A percentile compares a stretch with the other conserved stretches of the same genome.
These are phyloP conservation scores for Aspergillus ellipticus DNA, from an alignment of 495 filamentous ascomycete species.

Conservation along the genomic window DNA sequence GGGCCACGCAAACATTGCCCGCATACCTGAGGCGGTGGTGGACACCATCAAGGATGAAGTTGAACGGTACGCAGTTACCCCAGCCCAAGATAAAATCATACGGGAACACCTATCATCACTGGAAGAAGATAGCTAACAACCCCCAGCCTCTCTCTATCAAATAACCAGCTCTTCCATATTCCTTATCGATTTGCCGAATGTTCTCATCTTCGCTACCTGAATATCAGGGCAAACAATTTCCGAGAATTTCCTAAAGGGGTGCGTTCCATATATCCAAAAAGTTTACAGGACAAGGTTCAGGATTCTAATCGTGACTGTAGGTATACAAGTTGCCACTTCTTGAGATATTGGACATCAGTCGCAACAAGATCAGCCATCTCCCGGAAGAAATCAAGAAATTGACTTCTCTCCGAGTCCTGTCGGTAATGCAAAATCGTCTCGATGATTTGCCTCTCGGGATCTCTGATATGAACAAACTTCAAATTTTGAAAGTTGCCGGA, in stretches of 20 bases:
- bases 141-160: constrained; percentile 76
- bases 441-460: constrained; percentile 76
- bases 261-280: constrained; percentile 30
- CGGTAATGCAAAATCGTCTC: constrained; percentile 80
- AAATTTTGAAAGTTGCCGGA: constrained; percentile 80
- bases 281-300: constrained; percentile 22
- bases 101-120: background rate
- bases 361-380: constrained; percentile 73
- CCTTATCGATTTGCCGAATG: constrained; percentile 81
- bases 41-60: constrained; percentile 91
- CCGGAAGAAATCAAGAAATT: constrained; percentile 77
- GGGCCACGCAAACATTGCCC: constrained; percentile 74
- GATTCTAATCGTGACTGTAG: constrained; percentile 33
- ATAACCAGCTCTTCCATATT: constrained; percentile 79
- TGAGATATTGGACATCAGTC: constrained; percentile 87
- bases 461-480: constrained; percentile 83
- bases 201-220: constrained; percentile 87
- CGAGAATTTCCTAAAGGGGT: constrained; percentile 84
- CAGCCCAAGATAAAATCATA: background rate
- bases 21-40: constrained; percentile 82
- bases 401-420: constrained; percentile 70
- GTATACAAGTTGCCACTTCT: constrained; percentile 74
- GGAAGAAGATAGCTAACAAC: constrained; percentile 14
- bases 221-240: constrained; percentile 82
- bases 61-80: constrained; percentile 63